Evolutionary conservation across 257 asterid species (phyloP).

Genomic region (Fraxinus quadrangulata): DNA sequence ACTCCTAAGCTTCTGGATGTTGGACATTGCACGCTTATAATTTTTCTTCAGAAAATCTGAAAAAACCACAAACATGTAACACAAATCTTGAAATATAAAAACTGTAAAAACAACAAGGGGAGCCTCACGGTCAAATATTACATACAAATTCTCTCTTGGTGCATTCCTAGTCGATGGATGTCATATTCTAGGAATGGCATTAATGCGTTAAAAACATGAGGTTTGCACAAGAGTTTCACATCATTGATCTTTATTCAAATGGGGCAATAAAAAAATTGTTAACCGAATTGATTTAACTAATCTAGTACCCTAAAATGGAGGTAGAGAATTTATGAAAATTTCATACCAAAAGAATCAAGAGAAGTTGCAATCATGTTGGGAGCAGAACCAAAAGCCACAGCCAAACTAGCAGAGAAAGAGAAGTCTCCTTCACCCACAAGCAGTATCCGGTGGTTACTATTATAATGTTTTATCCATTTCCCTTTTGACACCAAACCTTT

Average conservation of each 20-base stretch:
- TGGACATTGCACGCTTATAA: constrained; percentile 6
- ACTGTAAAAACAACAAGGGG: not conserved
- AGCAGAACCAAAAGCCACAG: constrained; percentile 28
- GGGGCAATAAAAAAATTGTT: no score
- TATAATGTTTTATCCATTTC: constrained; percentile 37
- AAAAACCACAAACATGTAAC: not conserved
- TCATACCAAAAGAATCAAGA: constrained; percentile 34
- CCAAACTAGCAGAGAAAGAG: constrained; percentile 40
- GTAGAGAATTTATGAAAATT: not conserved
- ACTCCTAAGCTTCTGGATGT: constrained; percentile 5
- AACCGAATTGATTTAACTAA: no score
- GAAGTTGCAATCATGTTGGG: constrained; percentile 42
- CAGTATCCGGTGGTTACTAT: constrained; percentile 31
- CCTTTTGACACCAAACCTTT: not conserved
- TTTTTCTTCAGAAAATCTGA: constrained; percentile 23
- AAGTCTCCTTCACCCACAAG: constrained; percentile 50
- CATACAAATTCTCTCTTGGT: no score
- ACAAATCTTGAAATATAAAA: not conserved
- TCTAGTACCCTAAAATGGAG: no score
- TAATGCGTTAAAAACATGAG: no score
- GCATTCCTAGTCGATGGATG: no score
- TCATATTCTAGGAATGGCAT: no score
- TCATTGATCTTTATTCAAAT: no score
- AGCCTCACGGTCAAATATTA: no score
- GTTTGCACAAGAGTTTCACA: no score